Evolutionary conservation across 2,329 filamentous ascomycete species (phyloP), one percentile per base, ranked within the genome.

Genomic region (Chaetomium strumarium): DNA sequence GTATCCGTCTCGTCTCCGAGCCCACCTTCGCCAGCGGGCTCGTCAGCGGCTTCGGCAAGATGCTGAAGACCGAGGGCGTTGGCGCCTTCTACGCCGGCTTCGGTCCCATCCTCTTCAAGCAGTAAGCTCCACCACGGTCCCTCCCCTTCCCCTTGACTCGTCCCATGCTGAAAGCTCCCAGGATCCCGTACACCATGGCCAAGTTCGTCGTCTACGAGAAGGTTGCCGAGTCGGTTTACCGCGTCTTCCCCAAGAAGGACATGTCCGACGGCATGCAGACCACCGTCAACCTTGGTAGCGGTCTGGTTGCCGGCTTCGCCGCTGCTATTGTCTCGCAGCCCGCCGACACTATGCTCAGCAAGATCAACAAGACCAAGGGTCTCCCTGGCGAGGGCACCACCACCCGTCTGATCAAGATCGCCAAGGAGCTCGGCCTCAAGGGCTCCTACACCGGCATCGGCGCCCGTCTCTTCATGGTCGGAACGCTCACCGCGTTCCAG

Each of bases 201-300:
- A 90, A 90, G 77, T 91, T 91, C 76, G 87, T 90, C 73, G 87
- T 89, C 64, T 90, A 82, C 79, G 87, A 91, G 76, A 90, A 90
- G 79, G 85, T 87, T 63, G 75, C 80, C 63, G 86, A 90, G 75
- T 63, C 75, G 60, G 70, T 85, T 74, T 90, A 82, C 78, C 67
- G 71, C 63, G 60, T 68, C 52, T 68, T 86, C 67, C 83, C 88
- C 78, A 90, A 89, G 79, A 71, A 74, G 64, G 77, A 74, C 56
- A 73, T 85, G 64, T 83, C 82, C 64, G 72, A 77, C 65, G 75
- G 74, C 65, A 73, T 76, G 61, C 85, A 90, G 76, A 90, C 87
- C 60, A 46, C 34, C 44, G 79, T 88, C 76, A 90, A 91, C 80
- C 78, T 68, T 39, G 63, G 65, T 53, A 62, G 59, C 50, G 65